Conservation (phyloP, 75 land plant genomes). For the Selaginella moellendorffii region DNA sequence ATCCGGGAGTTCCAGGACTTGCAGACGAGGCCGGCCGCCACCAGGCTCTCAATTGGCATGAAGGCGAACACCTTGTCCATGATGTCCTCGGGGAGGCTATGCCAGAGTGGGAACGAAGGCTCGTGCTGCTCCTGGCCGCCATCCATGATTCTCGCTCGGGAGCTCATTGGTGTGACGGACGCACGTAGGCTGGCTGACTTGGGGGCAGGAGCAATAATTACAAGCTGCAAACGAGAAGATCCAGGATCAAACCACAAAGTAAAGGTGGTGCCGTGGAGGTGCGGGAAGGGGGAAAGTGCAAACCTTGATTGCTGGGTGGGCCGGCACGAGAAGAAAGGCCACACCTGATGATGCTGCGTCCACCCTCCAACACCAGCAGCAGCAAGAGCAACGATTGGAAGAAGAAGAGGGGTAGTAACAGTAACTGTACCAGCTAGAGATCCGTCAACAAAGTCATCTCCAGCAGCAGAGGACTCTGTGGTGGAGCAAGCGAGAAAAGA, state of each 20-base stretch:
- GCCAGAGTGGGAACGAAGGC: conserved; percentile 37
- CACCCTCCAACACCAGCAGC: too few species aligned
- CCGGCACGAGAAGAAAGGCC: background rate
- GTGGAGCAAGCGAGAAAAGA: background rate
- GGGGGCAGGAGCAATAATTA: background rate
- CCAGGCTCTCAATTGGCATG: conserved; percentile 39
- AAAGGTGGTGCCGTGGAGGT: background rate
- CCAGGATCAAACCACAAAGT: background rate
- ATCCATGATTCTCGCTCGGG: background rate
- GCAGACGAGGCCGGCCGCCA: conserved; percentile 27
- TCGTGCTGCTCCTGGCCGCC: background rate
- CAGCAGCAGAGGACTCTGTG: too few species aligned
- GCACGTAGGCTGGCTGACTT: too few species aligned
- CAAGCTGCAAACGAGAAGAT: background rate
- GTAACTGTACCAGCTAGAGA: background rate
- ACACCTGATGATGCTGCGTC: background rate
- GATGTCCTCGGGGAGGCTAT: conserved; percentile 41
- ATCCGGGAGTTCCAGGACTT: conserved; percentile 30
- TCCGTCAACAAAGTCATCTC: background rate
- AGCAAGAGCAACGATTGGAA: background rate
- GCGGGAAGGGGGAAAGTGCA: background rate
- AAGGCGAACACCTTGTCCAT: conserved; percentile 36
- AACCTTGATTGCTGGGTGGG: background rate
- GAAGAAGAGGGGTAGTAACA: too few species aligned
- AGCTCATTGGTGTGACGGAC: background rate